A percentile compares a stretch with the other conserved stretches of the same genome.
Conservation (phyloP, 495 filamentous ascomycete species). For the Aspergillus baeticus region DNA sequence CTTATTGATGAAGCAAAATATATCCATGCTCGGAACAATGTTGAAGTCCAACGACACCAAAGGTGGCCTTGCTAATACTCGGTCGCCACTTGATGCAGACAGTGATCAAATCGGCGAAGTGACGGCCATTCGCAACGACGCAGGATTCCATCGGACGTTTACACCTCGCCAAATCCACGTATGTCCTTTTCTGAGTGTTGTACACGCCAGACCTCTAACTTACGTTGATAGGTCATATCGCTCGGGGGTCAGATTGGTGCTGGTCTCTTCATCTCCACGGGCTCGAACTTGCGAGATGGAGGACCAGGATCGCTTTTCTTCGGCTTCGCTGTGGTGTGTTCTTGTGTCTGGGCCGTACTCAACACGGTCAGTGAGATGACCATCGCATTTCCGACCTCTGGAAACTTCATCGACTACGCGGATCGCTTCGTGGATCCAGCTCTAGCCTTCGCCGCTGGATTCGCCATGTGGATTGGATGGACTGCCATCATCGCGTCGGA, state of each 20-base stretch:
- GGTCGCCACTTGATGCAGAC: background rate
- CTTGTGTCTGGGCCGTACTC: slow-evolving; percentile 30
- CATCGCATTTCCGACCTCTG: slow-evolving; percentile 28
- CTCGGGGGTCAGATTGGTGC: slow-evolving; percentile 29
- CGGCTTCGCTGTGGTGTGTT: slow-evolving; percentile 27
- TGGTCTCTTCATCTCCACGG: slow-evolving; percentile 32
- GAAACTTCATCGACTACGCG: slow-evolving; percentile 35
- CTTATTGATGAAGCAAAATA: background rate
- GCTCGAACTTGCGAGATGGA: slow-evolving; percentile 19
- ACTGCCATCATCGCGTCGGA: slow-evolving; percentile 16
- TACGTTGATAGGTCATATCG: slow-evolving; percentile 25
- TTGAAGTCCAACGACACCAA: background rate
- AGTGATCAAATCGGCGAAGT: no score
- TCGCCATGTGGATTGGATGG: slow-evolving; percentile 30
- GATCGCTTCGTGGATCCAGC: slow-evolving; percentile 34
- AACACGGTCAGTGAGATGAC: slow-evolving; percentile 32
- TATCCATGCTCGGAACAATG: background rate
- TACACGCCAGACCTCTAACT: no score
- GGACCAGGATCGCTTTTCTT: slow-evolving; percentile 30
- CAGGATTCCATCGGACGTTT: no score
- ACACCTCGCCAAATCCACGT: no score
- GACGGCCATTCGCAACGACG: no score
- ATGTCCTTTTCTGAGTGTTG: no score
- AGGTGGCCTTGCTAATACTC: background rate
- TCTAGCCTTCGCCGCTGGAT: slow-evolving; percentile 30